Base-by-base conservation (phyloP, 2,329 filamentous ascomycete genomes). In the Aspergillus proliferans region DNA sequence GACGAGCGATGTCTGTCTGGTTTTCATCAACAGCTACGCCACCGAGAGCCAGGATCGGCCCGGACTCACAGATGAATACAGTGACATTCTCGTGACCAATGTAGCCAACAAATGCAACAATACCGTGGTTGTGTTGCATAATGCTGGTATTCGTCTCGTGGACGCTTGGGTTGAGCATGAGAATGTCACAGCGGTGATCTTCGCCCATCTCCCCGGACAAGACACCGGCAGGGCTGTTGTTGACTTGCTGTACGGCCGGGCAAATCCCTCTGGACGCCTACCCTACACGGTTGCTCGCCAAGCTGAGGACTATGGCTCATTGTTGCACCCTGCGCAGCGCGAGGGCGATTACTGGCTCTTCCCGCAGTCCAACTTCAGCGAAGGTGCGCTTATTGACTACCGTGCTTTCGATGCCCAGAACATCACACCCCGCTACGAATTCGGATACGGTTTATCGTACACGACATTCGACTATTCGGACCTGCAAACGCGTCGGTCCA, bases 71-170 rank as follows among this genome's bases (percentile, higher is more conserved):
- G 68, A 74, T 46, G 46, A 58, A 1, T 60, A 64, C 6, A 83
- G 79, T 1, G 82, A 86, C 53, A 67, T 64, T 0, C 67, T 86
- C 0, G 75, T 86, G 40, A 67, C 67, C 1, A 74, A 78, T 42
- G 81, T 86, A 0, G 83, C 84, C 0, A 66, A 71, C 6, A 71
- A 73, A 19, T 86, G 82, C 64, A 73, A 71, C 53, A 84, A 81
- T 52, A 85, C 83, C 1, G 73, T 86, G 15, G 83, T 86, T 0
- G 71, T 85, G 1, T 72, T 86, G 4, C 83, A 86, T 64, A 85
- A 84, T 39, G 81, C 82, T 1, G 83, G 83, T 0, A 71, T 78
- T 8, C 74, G 83, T 1, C 63, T 83, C 0, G 77, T 86, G 0
- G 52, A 56, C 12, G 68, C 71, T 1, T 87, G 81, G 71, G 72